A percentile compares a stretch with the other conserved stretches of the same genome.
phyloP scores from a whole-genome alignment of 2,329 filamentous ascomycete species.

The Clonostachys rosea region DNA sequence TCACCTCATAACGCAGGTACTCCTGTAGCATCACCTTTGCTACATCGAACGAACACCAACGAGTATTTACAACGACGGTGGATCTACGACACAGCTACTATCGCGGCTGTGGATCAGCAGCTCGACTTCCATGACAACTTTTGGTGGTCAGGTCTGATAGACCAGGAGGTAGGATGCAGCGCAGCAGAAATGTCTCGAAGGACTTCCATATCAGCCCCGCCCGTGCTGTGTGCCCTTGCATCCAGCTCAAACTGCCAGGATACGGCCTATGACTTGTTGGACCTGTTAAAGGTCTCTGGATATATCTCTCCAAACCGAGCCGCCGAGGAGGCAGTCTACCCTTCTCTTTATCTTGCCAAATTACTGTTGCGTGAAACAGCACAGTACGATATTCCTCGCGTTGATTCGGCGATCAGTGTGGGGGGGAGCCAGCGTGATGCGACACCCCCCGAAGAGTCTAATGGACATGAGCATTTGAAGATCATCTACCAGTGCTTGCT shows the following conservation, averaged over 20 bases:
- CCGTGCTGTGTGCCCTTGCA: slow-evolving; percentile 43
- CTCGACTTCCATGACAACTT: slow-evolving; percentile 52
- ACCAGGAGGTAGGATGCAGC: slow-evolving; percentile 11
- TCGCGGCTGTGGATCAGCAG: slow-evolving; percentile 34
- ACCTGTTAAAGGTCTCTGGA: slow-evolving; percentile 45
- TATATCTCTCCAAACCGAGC: slow-evolving; percentile 42
- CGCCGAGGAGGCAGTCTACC: slow-evolving; percentile 41
- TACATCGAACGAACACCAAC: slow-evolving; percentile 44
- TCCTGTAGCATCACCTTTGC: slow-evolving; percentile 43
- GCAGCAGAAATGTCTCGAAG: slow-evolving; percentile 16
- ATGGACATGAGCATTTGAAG: slow-evolving; percentile 40
- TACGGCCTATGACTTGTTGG: slow-evolving; percentile 45
- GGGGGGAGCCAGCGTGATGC: slow-evolving; percentile 5
- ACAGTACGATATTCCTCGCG: slow-evolving; percentile 47
- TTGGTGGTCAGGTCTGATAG: slow-evolving; percentile 52
- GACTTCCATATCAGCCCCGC: slow-evolving; percentile 34
- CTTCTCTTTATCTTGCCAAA: slow-evolving; percentile 49
- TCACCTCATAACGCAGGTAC: slow-evolving; percentile 45
- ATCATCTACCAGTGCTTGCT: slow-evolving; percentile 44
- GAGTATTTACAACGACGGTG: slow-evolving; percentile 44
- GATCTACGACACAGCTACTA: slow-evolving; percentile 28
- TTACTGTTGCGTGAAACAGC: slow-evolving; percentile 48
- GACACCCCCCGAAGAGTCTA: slow-evolving; percentile 31
- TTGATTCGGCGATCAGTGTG: slow-evolving; percentile 11
- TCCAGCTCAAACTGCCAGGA: slow-evolving; percentile 45